Conservation (phyloP, 139 green algal species). For the Desmodesmus armatus region DNA sequence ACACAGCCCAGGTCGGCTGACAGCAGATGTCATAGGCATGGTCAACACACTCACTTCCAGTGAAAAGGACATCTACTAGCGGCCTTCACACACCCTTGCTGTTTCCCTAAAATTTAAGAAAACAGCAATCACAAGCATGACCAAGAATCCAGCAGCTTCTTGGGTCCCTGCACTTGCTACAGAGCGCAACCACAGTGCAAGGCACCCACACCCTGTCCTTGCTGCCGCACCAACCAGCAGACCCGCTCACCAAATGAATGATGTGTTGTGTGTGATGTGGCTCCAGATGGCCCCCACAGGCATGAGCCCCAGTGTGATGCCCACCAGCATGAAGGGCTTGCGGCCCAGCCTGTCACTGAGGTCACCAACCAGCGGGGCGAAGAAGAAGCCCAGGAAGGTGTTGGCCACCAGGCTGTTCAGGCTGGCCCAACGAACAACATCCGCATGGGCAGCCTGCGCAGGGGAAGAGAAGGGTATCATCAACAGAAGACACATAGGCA, state of each 20-base stretch:
- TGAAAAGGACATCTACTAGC: too few relatives aligned
- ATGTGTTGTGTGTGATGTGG: conserved; percentile 44
- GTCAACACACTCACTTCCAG: too few relatives aligned
- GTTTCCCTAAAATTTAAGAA: too few relatives aligned
- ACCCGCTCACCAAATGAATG: conserved; percentile 26
- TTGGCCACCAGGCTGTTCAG: conserved; percentile 57
- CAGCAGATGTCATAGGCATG: too few relatives aligned
- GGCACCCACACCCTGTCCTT: neutral
- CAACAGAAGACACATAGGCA: too few relatives aligned
- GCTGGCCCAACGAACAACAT: conserved; percentile 21
- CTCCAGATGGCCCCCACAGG: conserved; percentile 60
- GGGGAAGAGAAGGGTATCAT: too few relatives aligned
- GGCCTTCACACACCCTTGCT: too few relatives aligned
- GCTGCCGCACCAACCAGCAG: neutral
- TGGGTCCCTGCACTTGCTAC: neutral
- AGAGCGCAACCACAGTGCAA: neutral
- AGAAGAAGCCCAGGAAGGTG: conserved; percentile 66
- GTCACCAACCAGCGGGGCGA: conserved; percentile 70
- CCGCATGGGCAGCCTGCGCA: too few relatives aligned
- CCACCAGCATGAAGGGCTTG: conserved; percentile 77
- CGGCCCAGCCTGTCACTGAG: conserved; percentile 79
- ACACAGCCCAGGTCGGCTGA: too few relatives aligned
- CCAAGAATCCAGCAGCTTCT: neutral
- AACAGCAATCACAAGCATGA: neutral
- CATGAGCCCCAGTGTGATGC: conserved; percentile 46